Evolutionary conservation across 2,329 filamentous ascomycete genomes (phyloP), one percentile per base, ranked within the genome.

Genomic region (Alternaria sp.): DNA sequence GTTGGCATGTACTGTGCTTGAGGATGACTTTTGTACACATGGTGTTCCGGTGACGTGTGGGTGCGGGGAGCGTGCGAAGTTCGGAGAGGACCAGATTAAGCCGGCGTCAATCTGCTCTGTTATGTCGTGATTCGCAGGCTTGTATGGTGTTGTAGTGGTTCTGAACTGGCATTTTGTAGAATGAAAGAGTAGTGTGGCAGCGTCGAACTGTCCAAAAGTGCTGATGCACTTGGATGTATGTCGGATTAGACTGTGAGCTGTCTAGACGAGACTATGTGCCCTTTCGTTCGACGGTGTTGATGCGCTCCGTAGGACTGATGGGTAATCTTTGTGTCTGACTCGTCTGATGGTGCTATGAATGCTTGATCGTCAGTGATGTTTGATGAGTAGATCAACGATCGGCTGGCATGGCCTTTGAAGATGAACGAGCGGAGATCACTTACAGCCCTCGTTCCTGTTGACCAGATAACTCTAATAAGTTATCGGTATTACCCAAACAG

Each of bases 11-110:
- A 32, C 56, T 61, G 40, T 73, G 70, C 54, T 67, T 71, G 11
- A 73, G 61, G 1, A 60, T 67, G 28, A 73, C 67, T 45, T 65
- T 68, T 45, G 69, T 73, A 63, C 70, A 73, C 70, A 73, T 73
- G 1, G 36, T 17, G 32, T 51, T 60, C 32, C 30, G 12, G 17
- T 19, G 28, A 5, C 8, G 19, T 12, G 17, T 30, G 30, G n/a
- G 7, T 23, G 43, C 13, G n/a, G 12, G 8, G 6, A 10, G 32
- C 13, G n/a, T 3, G 21, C 43, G 4, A 15, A 10, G 13, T 21
- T 3, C 5, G 25, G 47, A 30, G 47, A 21, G 21, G 13, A 3
- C 13, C 12, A n/a, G 47, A 51, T 30, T 5, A 32, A 21, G 25
- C 36, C 11, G 30, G 21, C 19, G 17, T 51, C 17, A 51, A 36